Percentiles rank a stretch among this genome's conserved stretches.
These are phyloP conservation scores for Zygoascus hellenicus DNA, from an alignment of 1,139 yeast genomes.

Conservation along the genomic window DNA sequence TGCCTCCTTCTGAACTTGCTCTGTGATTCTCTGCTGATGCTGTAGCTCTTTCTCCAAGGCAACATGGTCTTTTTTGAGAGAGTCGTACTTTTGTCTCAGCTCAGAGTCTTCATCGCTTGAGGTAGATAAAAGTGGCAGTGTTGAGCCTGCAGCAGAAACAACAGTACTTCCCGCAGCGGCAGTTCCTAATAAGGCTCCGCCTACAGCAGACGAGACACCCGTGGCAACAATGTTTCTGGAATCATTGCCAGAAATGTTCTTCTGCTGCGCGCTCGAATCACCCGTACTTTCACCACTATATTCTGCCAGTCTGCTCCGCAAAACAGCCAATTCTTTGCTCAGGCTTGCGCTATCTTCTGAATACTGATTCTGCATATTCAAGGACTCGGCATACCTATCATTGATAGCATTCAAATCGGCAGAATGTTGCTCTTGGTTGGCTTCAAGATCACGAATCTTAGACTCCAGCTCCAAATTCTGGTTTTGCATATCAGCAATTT, in stretches of 20 bases:
- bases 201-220: slow-evolving; percentile 1
- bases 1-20: slow-evolving; percentile 40
- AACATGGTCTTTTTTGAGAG: slow-evolving; percentile 21
- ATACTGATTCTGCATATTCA: slow-evolving; percentile 19
- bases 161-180: slow-evolving; percentile 6
- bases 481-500: slow-evolving; percentile 5
- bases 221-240: slow-evolving; percentile 6
- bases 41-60: slow-evolving; percentile 28
- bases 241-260: background rate
- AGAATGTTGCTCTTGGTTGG: slow-evolving; percentile 11
- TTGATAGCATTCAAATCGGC: slow-evolving; percentile 9
- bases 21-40: slow-evolving; percentile 35
- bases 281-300: slow-evolving; percentile 16
- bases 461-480: slow-evolving; percentile 9
- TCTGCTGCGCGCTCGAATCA: background rate
- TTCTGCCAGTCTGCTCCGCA: slow-evolving; percentile 19
- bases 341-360: slow-evolving; percentile 20
- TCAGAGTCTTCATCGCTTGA: background rate
- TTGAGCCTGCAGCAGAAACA: slow-evolving; percentile 3
- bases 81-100: slow-evolving; percentile 17
- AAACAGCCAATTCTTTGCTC: slow-evolving; percentile 17
- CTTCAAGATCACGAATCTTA: slow-evolving; percentile 9
- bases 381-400: slow-evolving; percentile 17
- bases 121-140: slow-evolving; percentile 1
- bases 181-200: slow-evolving; percentile 5